These are phyloP conservation scores for Priceomyces fermenticarens DNA, from an alignment of 805 yeast species.

Conservation along the genomic window DNA sequence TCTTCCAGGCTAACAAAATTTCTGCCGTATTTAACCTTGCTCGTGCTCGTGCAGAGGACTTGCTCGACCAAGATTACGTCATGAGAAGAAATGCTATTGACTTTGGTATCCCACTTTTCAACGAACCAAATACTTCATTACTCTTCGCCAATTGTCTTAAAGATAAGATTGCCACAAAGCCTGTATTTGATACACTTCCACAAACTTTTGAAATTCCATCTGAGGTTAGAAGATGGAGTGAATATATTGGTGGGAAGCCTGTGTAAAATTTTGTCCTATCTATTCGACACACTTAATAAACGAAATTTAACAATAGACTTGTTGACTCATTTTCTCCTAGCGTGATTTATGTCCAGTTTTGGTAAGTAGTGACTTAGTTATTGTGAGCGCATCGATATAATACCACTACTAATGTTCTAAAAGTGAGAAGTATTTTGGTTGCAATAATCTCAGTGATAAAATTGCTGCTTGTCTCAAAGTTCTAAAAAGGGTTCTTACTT, in stretches of 20 bases:
- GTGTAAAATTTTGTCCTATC: conserved; percentile 36
- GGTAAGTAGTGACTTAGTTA: no score
- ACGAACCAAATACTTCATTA: conserved; percentile 91
- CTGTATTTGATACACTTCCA: conserved; percentile 45
- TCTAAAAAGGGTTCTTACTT: no score
- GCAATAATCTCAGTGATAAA: no score
- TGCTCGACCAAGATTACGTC: conserved; percentile 86
- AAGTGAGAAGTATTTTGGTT: no score
- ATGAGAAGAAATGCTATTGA: conserved; percentile 99
- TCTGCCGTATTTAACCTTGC: conserved; percentile 92
- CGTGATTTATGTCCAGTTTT: no score
- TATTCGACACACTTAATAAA: conserved; percentile 1
- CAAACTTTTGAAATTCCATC: conserved; percentile 58
- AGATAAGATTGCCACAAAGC: conserved; percentile 57
- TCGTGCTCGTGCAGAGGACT: conserved; percentile 77
- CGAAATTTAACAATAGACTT: no score
- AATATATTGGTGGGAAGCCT: conserved; percentile 91
- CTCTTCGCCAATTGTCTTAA: conserved; percentile 82
- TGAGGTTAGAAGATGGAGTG: conserved; percentile 96
- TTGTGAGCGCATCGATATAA: no score
- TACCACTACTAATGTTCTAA: no score
- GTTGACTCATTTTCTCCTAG: no score
- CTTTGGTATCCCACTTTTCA: conserved; percentile 92
- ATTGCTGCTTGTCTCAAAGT: no score
- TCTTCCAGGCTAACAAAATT: conserved; percentile 83